Percentiles rank a stretch among this genome's conserved stretches.
phyloP scores from a whole-genome alignment of 345 rosid species.

The Melaleuca alternifolia region DNA sequence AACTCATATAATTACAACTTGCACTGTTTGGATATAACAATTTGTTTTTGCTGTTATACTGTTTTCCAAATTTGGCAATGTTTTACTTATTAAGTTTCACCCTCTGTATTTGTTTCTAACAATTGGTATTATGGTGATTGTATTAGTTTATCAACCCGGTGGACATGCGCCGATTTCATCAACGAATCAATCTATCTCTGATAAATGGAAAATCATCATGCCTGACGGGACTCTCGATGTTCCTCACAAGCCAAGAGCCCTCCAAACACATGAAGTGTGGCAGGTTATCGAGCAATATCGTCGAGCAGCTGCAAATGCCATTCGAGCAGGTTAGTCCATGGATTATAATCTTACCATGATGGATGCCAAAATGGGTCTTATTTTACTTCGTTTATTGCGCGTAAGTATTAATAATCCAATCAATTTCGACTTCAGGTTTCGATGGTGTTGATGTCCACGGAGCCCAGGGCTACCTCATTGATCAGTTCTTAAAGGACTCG shows the following conservation, averaged over 20 bases:
- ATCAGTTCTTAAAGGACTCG: constrained; percentile 75
- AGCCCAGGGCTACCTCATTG: constrained; percentile 83
- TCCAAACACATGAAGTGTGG: constrained; percentile 39
- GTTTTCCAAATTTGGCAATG: not conserved
- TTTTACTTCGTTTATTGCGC: not conserved
- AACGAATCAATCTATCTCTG: constrained; percentile 43
- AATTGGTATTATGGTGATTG: not conserved
- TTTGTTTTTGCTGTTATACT: not conserved
- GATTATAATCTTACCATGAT: not conserved
- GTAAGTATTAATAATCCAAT: not conserved
- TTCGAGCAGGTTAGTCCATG: constrained; percentile 49
- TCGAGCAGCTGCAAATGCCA: constrained; percentile 53
- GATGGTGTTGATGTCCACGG: constrained; percentile 88
- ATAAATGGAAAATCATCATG: constrained; percentile 56
- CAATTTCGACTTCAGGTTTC: constrained; percentile 33
- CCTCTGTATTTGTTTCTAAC: not conserved
- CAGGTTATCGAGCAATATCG: constrained; percentile 47
- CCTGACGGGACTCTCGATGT: constrained; percentile 45
- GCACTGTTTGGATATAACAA: no score
- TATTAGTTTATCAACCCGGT: constrained; percentile 63
- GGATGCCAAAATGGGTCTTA: not conserved
- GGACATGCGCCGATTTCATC: constrained; percentile 72
- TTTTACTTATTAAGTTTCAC: not conserved
- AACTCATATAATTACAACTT: no score
- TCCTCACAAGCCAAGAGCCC: constrained; percentile 36